These are phyloP conservation scores for Cladosporium phlei DNA, from an alignment of 2,329 filamentous ascomycete species.

Conservation along the genomic window DNA sequence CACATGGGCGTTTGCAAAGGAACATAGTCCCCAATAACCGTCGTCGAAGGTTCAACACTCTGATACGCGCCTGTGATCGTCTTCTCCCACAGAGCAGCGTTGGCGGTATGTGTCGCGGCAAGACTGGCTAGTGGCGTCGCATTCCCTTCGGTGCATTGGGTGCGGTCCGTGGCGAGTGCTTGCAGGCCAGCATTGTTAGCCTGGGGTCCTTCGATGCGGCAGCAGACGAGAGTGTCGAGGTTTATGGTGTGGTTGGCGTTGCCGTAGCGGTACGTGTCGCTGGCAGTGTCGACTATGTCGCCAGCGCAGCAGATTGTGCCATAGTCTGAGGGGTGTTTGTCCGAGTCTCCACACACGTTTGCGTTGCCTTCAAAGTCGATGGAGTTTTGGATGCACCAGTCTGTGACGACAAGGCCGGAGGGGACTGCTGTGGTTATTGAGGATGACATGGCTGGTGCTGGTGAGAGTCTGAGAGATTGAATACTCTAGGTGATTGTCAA, in stretches of 20 bases:
- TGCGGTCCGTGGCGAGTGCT: conserved; percentile 6
- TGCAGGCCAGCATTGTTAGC: conserved; percentile 12
- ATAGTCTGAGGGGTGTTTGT: conserved; percentile 12
- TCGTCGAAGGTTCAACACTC: conserved; percentile 2
- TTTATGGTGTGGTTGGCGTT: conserved; percentile 12
- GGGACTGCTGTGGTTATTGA: conserved; percentile 16
- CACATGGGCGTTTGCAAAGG: conserved; percentile 17
- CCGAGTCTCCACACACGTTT: conserved; percentile 16
- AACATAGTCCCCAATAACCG: conserved; percentile 15
- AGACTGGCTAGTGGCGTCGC: conserved; percentile 20
- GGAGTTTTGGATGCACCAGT: conserved; percentile 15
- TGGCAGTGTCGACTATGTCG: conserved; percentile 15
- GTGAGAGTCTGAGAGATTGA: neutral
- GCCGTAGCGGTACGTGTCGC: conserved; percentile 8
- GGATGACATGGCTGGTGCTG: conserved; percentile 11
- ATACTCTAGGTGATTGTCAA: too few relatives aligned
- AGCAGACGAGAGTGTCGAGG: conserved; percentile 18
- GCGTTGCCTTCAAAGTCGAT: neutral
- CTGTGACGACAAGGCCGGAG: conserved; percentile 15
- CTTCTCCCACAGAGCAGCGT: conserved; percentile 16
- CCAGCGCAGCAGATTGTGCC: conserved; percentile 18
- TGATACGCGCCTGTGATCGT: conserved; percentile 16
- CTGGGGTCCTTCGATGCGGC: conserved; percentile 10
- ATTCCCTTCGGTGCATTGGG: conserved; percentile 13
- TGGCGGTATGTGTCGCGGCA: conserved; percentile 20